Evolutionary conservation across 1,139 yeast species (phyloP), one percentile per base, ranked within the genome.

Genomic region (Trichomonascaceae sp.): DNA sequence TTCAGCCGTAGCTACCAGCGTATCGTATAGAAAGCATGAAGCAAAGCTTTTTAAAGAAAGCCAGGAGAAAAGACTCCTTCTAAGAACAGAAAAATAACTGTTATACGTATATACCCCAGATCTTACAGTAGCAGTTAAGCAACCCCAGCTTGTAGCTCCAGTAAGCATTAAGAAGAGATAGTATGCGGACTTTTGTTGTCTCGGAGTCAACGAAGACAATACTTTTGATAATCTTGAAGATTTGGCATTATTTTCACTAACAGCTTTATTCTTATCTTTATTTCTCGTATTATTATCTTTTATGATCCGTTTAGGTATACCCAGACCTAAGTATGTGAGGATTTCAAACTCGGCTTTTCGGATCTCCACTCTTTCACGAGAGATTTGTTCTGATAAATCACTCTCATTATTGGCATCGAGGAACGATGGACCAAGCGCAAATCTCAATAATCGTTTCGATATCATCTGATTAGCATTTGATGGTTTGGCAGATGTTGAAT

Each of bases 361-460:
- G 20, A 58, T 49, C n/a, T 48, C 43, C 22, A 39, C 45, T 30
- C 49, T 53, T 44, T 51, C 51, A 32, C 52, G 44, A 44, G 57
- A 56, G n/a, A 51, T 55, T 45, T 53, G 47, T 17, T 50, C 53
- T 4, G 58, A 56, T 15, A 36, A 13, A 2, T 36, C 41, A 13
- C 41, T 36, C 8, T 57, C 58, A 19, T 55, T 58, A 4, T 51
- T 56, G 20, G 58, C 52, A 4, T 60, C 63, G 19, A 62, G 53
- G 49, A 63, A 65, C 10, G 66, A 62, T 3, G 66, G 64, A 12
- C 68, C 68, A 44, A 65, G 49, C n/a, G 66, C 66, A 50, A 64
- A 60, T 45, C 68, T 43, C 49, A 64, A 53, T 30, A 65, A 56
- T 39, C 66, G 56, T 39, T 64, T 63, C 12, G 61, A 55, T 7